Conservation (phyloP, 2,329 filamentous ascomycete genomes). For the Fusarium ambrosium region DNA sequence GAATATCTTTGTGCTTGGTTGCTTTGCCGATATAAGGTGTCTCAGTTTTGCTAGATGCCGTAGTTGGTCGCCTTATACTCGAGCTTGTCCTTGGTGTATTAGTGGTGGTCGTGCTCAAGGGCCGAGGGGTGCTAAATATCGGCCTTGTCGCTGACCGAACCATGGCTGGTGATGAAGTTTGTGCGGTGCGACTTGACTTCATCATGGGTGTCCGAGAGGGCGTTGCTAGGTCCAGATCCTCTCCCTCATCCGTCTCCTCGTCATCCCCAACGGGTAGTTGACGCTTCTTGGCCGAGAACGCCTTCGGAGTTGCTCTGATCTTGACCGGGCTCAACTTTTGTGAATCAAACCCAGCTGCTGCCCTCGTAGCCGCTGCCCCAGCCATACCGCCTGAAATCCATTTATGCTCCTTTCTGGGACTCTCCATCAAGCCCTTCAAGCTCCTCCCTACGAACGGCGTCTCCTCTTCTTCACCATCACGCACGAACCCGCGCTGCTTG, state of each 20-base stretch:
- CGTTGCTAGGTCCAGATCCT: conserved; percentile 29
- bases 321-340: conserved; percentile 34
- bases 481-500: conserved; percentile 45
- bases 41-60: conserved; percentile 14
- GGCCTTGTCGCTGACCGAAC: conserved; percentile 26
- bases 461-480: conserved; percentile 6
- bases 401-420: conserved; percentile 51
- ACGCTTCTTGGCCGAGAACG: conserved; percentile 28
- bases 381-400: conserved; percentile 43
- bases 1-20: conserved; percentile 2
- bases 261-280: conserved; percentile 23
- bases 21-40: neutral
- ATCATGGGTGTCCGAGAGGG: conserved; percentile 23
- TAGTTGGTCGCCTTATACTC: conserved; percentile 8
- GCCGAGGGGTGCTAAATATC: conserved; percentile 28
- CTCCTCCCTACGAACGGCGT: conserved; percentile 50
- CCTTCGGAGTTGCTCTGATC: neutral
- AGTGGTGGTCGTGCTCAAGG: conserved; percentile 14
- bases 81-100: conserved; percentile 11
- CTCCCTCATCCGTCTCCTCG: conserved; percentile 34
- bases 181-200: conserved; percentile 17
- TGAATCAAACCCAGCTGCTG: conserved; percentile 47
- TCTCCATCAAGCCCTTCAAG: conserved; percentile 60
- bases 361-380: conserved; percentile 41
- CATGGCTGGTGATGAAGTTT: conserved; percentile 21